Evolutionary conservation across 768 basidiomycete genomes (phyloP), one percentile per base, ranked within the genome.

Genomic region (Dioszegia hungarica): DNA sequence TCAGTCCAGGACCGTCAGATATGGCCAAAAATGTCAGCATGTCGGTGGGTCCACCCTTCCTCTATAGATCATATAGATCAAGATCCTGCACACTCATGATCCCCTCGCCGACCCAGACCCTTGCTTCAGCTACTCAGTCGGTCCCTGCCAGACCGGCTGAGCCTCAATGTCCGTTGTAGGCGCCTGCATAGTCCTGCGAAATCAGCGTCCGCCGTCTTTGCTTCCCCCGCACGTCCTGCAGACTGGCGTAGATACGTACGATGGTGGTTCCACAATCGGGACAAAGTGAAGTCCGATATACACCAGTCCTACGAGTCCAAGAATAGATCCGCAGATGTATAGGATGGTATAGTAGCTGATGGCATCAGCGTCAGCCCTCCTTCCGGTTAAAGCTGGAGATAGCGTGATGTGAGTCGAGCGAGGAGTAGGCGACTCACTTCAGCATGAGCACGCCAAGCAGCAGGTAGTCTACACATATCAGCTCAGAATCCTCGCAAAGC

Each of bases 271-370:
- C 20, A 77, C 56, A 37, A 69, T 55, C 6, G 69, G 70, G 22
- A 77, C 46, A 49, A 75, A 77, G 52, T 77, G 60, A 12, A 77
- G 57, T 0, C 29, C 73, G 58, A 77, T 61, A 56, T 70, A 77
- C 4, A 55, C 70, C 2, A 77, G 43, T 5, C 75, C 75, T 19
- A 67, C 65, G 33, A 67, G 27, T 5, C 74, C 75, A 22, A 74
- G 70, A 28, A 74, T 60, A 3, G 67, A 60, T 12, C 74, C 75
- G 50, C 71, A 73, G 54, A 75, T 56, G 56, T 77, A 77, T 3
- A 74, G 66, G 39, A 77, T 62, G 34, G 71, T 72, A 57, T 73
- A 73, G 60, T 74, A 73, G 64, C 74, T 75, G 28, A 51, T n/a
- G 8, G n/a, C 17, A 19, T 47, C 46, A 47, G 46, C 46, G 29